Conservation (phyloP, 129 eudicot species). For the Saposhnikovia divaricata region DNA sequence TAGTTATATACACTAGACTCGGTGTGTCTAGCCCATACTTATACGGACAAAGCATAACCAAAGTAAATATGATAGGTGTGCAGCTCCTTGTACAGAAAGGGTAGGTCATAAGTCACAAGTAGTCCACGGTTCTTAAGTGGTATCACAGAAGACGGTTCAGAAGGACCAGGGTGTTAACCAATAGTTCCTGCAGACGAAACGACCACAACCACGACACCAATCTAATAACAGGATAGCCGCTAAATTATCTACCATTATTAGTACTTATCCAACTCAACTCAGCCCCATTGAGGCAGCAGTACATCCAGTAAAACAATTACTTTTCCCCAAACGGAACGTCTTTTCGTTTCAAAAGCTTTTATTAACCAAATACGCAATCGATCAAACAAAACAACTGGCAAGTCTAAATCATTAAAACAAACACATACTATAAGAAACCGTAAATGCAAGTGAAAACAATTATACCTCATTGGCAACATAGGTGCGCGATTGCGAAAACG, state of each 20-base stretch:
- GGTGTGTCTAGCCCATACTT: not conserved
- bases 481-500: conserved; percentile 22
- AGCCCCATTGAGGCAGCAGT: not conserved
- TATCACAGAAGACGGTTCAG: not conserved
- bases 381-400: not conserved
- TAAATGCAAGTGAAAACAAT: not conserved
- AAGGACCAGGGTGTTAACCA: not conserved
- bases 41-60: not conserved
- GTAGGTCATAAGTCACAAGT: not conserved
- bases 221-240: not conserved
- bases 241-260: not conserved
- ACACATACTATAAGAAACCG: not conserved
- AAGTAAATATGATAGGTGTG: not conserved
- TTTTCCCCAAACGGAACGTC: not conserved
- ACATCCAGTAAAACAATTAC: not conserved
- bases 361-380: not conserved
- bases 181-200: not conserved
- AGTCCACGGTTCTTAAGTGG: not conserved
- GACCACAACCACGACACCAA: not conserved
- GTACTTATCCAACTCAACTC: not conserved
- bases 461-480: conserved; percentile 29
- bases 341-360: no score
- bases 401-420: not conserved
- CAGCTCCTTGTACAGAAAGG: not conserved
- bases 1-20: not conserved